These are phyloP conservation scores for Solanum sitiens DNA, from an alignment of 257 asterid genomes.

Conservation along the genomic window DNA sequence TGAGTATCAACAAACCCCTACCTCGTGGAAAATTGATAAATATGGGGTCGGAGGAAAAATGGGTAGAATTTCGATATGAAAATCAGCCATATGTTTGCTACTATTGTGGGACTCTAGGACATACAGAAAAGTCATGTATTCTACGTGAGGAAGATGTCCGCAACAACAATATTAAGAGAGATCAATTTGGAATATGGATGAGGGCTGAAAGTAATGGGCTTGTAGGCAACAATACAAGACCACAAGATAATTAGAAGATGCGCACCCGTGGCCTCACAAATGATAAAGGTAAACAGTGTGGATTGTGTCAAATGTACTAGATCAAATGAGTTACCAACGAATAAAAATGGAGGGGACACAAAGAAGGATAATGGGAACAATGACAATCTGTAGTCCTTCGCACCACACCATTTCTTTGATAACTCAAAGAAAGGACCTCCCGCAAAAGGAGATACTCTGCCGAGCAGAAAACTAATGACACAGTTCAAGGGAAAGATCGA, in stretches of 20 bases:
- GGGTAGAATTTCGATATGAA: background rate
- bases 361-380: background rate
- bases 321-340: background rate
- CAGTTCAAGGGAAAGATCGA: too few relatives aligned
- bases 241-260: background rate
- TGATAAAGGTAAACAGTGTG: background rate
- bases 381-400: background rate
- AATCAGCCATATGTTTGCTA: background rate
- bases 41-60: background rate
- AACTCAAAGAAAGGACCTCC: background rate
- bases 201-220: background rate
- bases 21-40: too few relatives aligned
- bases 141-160: background rate
- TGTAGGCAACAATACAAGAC: too few relatives aligned
- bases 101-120: background rate
- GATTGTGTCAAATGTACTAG: background rate
- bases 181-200: background rate
- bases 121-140: background rate
- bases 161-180: background rate
- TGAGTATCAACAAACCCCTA: too few relatives aligned
- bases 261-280: background rate
- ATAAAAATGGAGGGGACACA: background rate
- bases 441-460: accelerated
- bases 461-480: background rate
- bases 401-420: background rate